phyloP scores from a whole-genome alignment of 257 asterid genomes.

The Solanum infundibuliforme region DNA sequence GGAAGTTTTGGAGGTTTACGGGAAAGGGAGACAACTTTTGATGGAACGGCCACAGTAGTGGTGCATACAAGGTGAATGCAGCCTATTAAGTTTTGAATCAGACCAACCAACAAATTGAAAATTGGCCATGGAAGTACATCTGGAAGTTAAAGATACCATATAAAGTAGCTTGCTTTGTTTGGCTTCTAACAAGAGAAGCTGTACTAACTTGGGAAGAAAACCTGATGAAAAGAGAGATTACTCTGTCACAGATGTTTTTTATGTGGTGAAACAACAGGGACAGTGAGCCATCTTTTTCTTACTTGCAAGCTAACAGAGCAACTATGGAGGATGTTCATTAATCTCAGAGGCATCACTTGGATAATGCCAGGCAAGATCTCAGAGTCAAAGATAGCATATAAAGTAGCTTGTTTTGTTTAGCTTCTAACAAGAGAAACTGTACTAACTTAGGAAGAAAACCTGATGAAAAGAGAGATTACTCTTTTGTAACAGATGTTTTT shows the following conservation, averaged over 20 bases:
- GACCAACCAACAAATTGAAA: not conserved
- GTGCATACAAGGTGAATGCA: not conserved
- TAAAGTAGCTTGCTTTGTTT: not conserved
- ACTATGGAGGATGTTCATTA: not conserved
- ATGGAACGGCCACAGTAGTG: not conserved
- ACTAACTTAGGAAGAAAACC: not conserved
- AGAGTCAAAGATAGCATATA: not conserved
- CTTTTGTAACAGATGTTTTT: not conserved
- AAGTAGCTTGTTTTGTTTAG: not conserved
- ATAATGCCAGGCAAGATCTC: not conserved
- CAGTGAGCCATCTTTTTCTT: not conserved
- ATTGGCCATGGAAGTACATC: not conserved
- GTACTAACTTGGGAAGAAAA: not conserved
- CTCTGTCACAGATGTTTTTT: not conserved
- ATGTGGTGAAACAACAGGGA: not conserved
- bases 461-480: not conserved
- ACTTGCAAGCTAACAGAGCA: not conserved
- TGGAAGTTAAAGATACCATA: not conserved
- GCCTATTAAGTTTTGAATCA: not conserved
- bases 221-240: not conserved
- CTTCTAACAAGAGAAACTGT: not conserved
- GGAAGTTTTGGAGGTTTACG: not conserved
- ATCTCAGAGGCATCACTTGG: not conserved
- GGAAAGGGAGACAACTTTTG: not conserved
- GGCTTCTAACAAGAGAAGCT: not conserved